Percentiles rank a stretch among this genome's conserved stretches.
Conservation (phyloP, 2,329 filamentous ascomycete species). For the Pyrenophora tritici-repentis region DNA sequence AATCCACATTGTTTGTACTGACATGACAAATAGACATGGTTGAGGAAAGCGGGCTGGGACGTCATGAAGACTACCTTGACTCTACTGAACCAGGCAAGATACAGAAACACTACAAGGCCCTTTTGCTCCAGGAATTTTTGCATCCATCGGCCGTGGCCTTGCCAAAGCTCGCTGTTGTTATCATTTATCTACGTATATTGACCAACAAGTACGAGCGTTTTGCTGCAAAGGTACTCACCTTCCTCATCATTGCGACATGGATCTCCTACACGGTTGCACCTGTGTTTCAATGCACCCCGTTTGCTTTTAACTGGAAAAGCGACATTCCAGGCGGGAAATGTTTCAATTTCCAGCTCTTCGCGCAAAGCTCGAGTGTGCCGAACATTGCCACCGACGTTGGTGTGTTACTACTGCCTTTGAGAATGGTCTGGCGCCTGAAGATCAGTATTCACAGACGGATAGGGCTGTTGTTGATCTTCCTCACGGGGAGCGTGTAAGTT, state of each 20-base stretch:
- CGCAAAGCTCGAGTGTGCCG: conserved; percentile 32
- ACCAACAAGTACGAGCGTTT: conserved; percentile 30
- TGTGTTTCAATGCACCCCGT: conserved; percentile 32
- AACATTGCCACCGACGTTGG: conserved; percentile 34
- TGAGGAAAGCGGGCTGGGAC: conserved; percentile 27
- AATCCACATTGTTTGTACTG: neutral
- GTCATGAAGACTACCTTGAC: conserved; percentile 24
- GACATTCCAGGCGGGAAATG: conserved; percentile 28
- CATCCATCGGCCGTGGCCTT: conserved; percentile 36
- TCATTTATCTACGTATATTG: conserved; percentile 34
- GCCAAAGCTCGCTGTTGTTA: conserved; percentile 31
- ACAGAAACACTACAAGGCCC: conserved; percentile 27
- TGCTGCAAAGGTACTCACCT: conserved; percentile 24
- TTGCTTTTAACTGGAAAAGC: conserved; percentile 36
- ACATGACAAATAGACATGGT: conserved; percentile 27
- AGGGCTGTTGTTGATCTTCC: conserved; percentile 32
- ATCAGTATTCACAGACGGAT: conserved; percentile 23
- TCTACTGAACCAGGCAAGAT: conserved; percentile 21
- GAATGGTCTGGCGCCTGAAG: conserved; percentile 28
- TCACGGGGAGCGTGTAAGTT: conserved; percentile 36
- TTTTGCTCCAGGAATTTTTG: conserved; percentile 30
- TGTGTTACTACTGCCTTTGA: conserved; percentile 27
- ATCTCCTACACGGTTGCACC: conserved; percentile 27
- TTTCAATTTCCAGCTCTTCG: conserved; percentile 27
- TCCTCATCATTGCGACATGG: conserved; percentile 27